phyloP scores from a whole-genome alignment of 202 grass and related monocot species.

The Musa balbisiana region DNA sequence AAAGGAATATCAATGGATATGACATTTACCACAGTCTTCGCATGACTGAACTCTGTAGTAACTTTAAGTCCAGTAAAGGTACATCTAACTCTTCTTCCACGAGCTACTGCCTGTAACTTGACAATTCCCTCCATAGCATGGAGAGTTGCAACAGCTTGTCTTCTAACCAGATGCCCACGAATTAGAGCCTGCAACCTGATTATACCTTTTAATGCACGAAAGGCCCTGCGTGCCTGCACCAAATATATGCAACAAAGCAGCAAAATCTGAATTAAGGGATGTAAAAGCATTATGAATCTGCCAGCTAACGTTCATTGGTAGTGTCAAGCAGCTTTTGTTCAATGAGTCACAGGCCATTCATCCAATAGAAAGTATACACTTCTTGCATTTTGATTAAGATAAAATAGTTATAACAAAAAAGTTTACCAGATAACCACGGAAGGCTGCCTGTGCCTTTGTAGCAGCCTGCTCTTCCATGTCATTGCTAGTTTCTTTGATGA shows the following conservation, averaged over 20 bases:
- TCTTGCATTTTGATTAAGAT: no score
- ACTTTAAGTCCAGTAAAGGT: slow-evolving; percentile 21
- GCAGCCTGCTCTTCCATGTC: slow-evolving; percentile 68
- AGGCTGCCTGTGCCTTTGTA: slow-evolving; percentile 79
- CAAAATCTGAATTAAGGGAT: background rate
- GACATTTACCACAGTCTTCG: slow-evolving; percentile 37
- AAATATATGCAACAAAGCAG: slow-evolving; percentile 12
- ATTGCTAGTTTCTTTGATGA: slow-evolving; percentile 30
- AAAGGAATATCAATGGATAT: background rate
- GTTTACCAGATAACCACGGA: slow-evolving; percentile 86
- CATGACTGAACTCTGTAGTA: slow-evolving; percentile 29
- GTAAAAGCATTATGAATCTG: background rate
- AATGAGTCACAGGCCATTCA: background rate
- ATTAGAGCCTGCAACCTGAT: slow-evolving; percentile 87
- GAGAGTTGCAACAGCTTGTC: slow-evolving; percentile 79
- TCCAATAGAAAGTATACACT: no score
- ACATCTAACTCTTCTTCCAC: slow-evolving; percentile 58
- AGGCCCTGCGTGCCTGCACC: slow-evolving; percentile 77
- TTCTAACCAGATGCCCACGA: slow-evolving; percentile 88
- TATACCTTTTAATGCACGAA: slow-evolving; percentile 79
- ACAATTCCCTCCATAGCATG: slow-evolving; percentile 55
- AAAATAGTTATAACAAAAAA: background rate
- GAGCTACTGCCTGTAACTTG: slow-evolving; percentile 70
- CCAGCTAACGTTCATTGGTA: background rate
- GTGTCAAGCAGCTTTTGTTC: background rate